Evolutionary conservation across 371 early-diverging fungal species (phyloP).

Genomic region (Mucor indicus): DNA sequence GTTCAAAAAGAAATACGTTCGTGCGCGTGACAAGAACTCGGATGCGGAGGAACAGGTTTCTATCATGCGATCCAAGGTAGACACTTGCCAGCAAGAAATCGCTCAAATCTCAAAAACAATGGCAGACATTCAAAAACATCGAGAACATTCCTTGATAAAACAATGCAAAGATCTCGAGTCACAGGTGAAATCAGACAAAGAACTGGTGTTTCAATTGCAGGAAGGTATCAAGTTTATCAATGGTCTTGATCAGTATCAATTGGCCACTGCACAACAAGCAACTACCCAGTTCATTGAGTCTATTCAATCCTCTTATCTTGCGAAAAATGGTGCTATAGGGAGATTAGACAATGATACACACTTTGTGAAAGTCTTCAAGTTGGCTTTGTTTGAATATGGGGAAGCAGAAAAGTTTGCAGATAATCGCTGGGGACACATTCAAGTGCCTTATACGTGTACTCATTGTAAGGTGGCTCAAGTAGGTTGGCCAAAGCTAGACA

Average conservation of each 20-base stretch:
- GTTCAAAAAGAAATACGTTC: conserved; percentile 29
- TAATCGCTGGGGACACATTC: conserved; percentile 18
- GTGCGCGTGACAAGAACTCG: conserved; percentile 32
- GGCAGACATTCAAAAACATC: conserved; percentile 8
- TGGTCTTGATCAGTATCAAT: conserved; percentile 16
- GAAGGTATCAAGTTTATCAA: conserved; percentile 19
- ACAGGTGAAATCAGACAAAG: conserved; percentile 1
- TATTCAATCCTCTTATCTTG: conserved; percentile 6
- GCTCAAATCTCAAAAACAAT: conserved; percentile 9
- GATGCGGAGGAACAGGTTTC: conserved; percentile 29
- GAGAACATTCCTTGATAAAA: conserved; percentile 1
- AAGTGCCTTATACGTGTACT: conserved; percentile 33
- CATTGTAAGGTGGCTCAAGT: conserved; percentile 12
- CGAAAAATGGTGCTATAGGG: neutral
- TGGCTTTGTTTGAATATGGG: conserved; percentile 30
- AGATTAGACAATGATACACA: conserved; percentile 5
- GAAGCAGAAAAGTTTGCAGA: conserved; percentile 29
- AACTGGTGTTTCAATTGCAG: conserved; percentile 5
- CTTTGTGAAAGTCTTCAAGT: conserved; percentile 24
- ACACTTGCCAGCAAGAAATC: conserved; percentile 18
- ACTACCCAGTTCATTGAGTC: conserved; percentile 12
- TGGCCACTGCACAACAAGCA: neutral
- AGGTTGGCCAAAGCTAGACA: conserved; percentile 42
- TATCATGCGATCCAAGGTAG: conserved; percentile 16
- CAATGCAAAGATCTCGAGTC: conserved; percentile 8